Evolutionary conservation across 768 basidiomycete species (phyloP), one percentile per base, ranked within the genome.

Genomic region (Amanita pseudoporphyria): DNA sequence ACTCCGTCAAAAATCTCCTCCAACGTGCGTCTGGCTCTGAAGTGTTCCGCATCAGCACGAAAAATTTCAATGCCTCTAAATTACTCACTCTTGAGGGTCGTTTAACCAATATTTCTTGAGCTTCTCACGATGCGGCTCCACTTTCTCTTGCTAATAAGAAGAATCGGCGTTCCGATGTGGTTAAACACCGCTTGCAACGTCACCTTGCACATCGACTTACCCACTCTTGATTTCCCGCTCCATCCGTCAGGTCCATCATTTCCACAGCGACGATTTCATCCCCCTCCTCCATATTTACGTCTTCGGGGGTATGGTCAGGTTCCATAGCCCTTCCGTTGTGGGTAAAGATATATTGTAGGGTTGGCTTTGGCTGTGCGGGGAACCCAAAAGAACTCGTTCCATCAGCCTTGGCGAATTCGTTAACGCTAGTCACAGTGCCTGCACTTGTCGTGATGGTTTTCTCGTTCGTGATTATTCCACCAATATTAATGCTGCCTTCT

Each of bases 231-330:
- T 76, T 63, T 41, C 71, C 70, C 6, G 79, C 71, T 28, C 77
- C 78, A 47, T 84, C 81, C 6, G 90, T 92, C 57, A 93, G 71
- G 62, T 93, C 90, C 87, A 91, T 87, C 64, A 93, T 66, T 67
- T 93, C 90, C 16, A 92, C 84, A 12, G 90, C 90, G 44, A 90
- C 69, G 61, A 93, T 87, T 66, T 91, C 87, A 62, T 93, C 90
- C 5, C 82, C 82, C 56, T 90, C 86, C 58, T 93, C 89, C 73
- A 93, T 85, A 5, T 84, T 86, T 42, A 81, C 76, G 57, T 92
- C 88, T 61, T 92, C 89, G 19, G 88, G 84, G 9, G 90, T 89
- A 62, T 84, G 82, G 44, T 91, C 87, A 12, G 81, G 73, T 49
- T 87, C 84, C n/a, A 93, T 63, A 44, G 78, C 78, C 56, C 86